These are phyloP conservation scores for Udeniomyces megalosporus DNA, from an alignment of 768 basidiomycete species.

Conservation along the genomic window DNA sequence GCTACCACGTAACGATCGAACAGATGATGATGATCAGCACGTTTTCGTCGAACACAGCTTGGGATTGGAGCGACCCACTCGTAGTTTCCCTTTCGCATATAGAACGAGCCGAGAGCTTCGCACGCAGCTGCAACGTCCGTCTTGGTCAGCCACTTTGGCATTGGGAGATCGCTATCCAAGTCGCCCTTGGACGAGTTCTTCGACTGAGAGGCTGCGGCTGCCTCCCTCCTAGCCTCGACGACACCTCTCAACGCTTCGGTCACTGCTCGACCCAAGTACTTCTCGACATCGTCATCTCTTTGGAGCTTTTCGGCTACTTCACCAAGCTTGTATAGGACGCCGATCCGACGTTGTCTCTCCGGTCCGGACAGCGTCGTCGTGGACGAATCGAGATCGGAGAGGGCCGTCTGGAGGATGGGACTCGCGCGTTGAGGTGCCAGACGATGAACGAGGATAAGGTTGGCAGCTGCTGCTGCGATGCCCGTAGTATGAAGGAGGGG, in stretches of 20 bases:
- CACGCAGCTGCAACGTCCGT: slow-evolving; percentile 2
- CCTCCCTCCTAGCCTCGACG: neutral
- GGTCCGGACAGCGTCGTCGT: neutral
- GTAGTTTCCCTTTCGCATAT: slow-evolving; percentile 2
- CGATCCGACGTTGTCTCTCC: slow-evolving; percentile 6
- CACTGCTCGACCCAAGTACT: neutral
- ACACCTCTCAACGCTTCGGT: neutral
- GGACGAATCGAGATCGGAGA: neutral
- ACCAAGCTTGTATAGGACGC: slow-evolving; percentile 1
- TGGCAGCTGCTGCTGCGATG: neutral
- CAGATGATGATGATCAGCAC: neutral
- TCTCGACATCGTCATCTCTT: neutral
- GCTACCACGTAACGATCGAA: neutral
- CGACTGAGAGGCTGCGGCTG: neutral
- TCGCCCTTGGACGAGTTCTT: neutral
- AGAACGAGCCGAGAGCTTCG: slow-evolving; percentile 3
- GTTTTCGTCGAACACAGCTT: neutral
- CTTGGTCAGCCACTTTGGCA: slow-evolving; percentile 3
- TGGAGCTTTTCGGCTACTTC: slow-evolving; percentile 6
- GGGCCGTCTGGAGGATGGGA: neutral
- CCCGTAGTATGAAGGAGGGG: slow-evolving; percentile 12
- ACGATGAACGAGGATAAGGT: neutral
- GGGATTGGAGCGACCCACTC: slow-evolving; percentile 1
- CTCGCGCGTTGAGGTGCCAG: slow-evolving; percentile 6
- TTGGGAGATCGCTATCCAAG: neutral